phyloP scores from a whole-genome alignment of 441 rosid species.

The Melastoma candidum region DNA sequence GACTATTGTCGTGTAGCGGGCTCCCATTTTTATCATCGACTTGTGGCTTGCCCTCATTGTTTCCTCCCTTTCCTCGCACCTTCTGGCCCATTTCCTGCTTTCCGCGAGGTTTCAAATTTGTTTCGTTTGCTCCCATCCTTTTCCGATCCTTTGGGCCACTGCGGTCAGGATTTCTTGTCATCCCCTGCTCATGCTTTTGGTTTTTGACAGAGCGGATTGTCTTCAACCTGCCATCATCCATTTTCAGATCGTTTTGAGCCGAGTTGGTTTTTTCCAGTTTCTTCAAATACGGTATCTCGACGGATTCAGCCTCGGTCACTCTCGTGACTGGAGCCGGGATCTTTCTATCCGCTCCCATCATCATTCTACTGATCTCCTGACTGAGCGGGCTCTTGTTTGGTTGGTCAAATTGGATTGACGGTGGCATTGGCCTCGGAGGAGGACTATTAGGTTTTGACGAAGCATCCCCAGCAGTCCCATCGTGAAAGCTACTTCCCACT shows the following conservation, averaged over 20 bases:
- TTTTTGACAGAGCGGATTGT: constrained; percentile 21
- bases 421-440: constrained; percentile 10
- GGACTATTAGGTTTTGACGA: constrained; percentile 21
- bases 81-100: constrained; percentile 20
- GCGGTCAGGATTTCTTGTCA: constrained; percentile 26
- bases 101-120: constrained; percentile 26
- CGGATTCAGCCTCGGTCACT: constrained; percentile 23
- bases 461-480: constrained; percentile 18
- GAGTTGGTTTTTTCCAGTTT: constrained; percentile 23
- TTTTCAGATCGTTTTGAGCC: constrained; percentile 18
- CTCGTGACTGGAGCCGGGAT: constrained; percentile 13
- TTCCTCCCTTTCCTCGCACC: constrained; percentile 20
- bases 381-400: constrained; percentile 21
- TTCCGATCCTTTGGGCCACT: constrained; percentile 23
- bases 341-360: constrained; percentile 20
- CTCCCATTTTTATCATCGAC: too few species aligned
- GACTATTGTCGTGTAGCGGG: too few species aligned
- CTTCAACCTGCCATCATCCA: constrained; percentile 19
- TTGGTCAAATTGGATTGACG: constrained; percentile 19
- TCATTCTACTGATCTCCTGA: constrained; percentile 14
- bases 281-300: constrained; percentile 23
- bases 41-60: constrained; percentile 8
- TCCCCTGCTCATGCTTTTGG: constrained; percentile 24
- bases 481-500: constrained; percentile 17
- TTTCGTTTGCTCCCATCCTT: constrained; percentile 22